phyloP scores from a whole-genome alignment of 805 yeast genomes.

The Wickerhamiella allomyrinae region DNA sequence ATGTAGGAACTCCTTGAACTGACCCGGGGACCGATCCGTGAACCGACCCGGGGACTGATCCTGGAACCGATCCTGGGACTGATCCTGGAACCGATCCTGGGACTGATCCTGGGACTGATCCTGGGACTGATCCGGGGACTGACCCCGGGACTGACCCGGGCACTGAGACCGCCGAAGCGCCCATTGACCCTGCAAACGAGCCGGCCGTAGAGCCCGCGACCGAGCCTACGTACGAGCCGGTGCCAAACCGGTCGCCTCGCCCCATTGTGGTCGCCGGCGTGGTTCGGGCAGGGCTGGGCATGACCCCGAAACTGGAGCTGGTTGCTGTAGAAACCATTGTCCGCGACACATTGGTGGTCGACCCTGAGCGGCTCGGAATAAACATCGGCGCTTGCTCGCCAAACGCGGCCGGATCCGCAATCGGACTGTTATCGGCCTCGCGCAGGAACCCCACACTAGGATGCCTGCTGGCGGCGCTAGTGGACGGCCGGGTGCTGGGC shows the following conservation, averaged over 20 bases:
- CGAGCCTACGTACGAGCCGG: not conserved
- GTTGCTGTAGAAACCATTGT: constrained; percentile 5
- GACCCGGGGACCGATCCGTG: constrained; percentile 5
- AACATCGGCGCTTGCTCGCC: constrained; percentile 21
- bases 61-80: constrained; percentile 7
- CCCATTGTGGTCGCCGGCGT: not conserved
- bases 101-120: constrained; percentile 3
- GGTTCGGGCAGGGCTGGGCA: not conserved
- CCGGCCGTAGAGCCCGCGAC: not conserved
- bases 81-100: constrained; percentile 4
- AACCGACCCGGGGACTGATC: constrained; percentile 3
- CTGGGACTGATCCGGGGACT: constrained; percentile 1
- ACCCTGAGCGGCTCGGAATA: constrained; percentile 2
- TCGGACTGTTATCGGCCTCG: not conserved
- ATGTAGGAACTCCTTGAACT: constrained; percentile 6
- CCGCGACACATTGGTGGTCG: constrained; percentile 5
- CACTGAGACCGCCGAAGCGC: too few species aligned
- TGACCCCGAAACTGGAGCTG: not conserved
- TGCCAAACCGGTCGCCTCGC: not conserved
- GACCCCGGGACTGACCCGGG: constrained; percentile 9
- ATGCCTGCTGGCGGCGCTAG: constrained; percentile 1
- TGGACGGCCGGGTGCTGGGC: constrained; percentile 1
- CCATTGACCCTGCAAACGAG: not conserved
- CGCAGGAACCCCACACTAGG: not conserved
- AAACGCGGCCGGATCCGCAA: constrained; percentile 17